Percentiles rank a stretch among this genome's conserved stretches.
Conservation (phyloP, 495 filamentous ascomycete species). For the Pyrenopolyporus hunteri region DNA sequence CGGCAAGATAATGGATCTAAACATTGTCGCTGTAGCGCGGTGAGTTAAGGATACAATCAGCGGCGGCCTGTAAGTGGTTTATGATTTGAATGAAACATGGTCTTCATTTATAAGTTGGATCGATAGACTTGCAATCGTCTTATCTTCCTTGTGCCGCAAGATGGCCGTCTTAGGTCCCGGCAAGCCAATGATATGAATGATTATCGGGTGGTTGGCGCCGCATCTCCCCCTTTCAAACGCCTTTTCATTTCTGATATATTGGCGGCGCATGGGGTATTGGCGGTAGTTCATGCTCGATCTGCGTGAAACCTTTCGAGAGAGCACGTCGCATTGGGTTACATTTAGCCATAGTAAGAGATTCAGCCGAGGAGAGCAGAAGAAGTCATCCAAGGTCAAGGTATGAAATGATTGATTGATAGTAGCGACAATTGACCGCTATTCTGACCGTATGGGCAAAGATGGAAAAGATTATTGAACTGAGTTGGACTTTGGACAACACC, state of each 20-base stretch:
- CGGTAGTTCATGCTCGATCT: too few relatives aligned
- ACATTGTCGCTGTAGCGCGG: background rate
- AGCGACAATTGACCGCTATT: too few relatives aligned
- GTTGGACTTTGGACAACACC: too few relatives aligned
- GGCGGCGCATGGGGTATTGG: background rate
- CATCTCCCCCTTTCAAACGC: background rate
- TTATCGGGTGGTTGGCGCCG: background rate
- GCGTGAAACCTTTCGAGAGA: too few relatives aligned
- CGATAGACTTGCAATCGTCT: background rate
- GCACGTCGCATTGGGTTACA: background rate
- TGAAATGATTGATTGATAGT: too few relatives aligned
- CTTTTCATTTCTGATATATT: slow-evolving; percentile 30
- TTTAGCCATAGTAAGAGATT: slow-evolving; percentile 26
- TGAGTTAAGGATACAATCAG: background rate
- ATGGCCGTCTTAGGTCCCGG: slow-evolving; percentile 1
- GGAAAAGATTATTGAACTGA: too few relatives aligned
- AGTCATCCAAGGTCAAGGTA: too few relatives aligned
- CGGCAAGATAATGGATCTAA: slow-evolving; percentile 1
- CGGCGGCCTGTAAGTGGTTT: background rate
- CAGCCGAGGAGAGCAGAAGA: slow-evolving; percentile 18
- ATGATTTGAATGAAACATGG: too few relatives aligned
- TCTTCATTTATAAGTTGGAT: too few relatives aligned
- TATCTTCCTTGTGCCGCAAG: background rate
- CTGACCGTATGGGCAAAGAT: too few relatives aligned
- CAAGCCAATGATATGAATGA: slow-evolving; percentile 11